Evolutionary conservation across 2,329 filamentous ascomycete genomes (phyloP), one percentile per base, ranked within the genome.

Genomic region (Penicillium psychrosexuale): DNA sequence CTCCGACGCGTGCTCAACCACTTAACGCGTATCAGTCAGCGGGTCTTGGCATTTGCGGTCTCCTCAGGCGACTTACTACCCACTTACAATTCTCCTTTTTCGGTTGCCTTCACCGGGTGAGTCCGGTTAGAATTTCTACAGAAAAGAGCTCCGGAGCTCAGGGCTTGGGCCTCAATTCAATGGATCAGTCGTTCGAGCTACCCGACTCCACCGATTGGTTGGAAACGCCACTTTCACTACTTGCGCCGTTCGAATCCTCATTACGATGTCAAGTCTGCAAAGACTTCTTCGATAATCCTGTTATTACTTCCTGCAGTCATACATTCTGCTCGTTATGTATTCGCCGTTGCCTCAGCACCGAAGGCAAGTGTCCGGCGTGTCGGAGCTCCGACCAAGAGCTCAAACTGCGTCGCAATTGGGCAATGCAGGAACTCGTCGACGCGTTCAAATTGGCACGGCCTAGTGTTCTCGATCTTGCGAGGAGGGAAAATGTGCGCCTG

Each of bases 241-340:
- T 79, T 39, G 69, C 73, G 53, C 74, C 73, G 44, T 67, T 99
- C 59, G 94, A 99, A 68, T 86, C 88, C 57, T 86, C 91, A 3
- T 80, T 99, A 19, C 90, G 94, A 65, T 99, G 94, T 75, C 90
- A 97, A 74, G 89, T 99, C 57, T 99, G 94, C 83, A 97, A 97
- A 72, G 95, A 99, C 73, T 96, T 97, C 75, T 97, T 90, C 77
- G 85, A 85, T 58, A 96, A 91, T 47, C 94, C 94, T 0, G 94
- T 99, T 84, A 87, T 97, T 59, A 99, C 94, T 0, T 89, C 90
- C 1, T 99, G 94, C 76, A 89, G 85, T 51, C 94, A 99, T 71
- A 97, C 94, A 0, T 99, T 99, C 69, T 99, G 94, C 79, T 97
- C 93, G 7, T 78, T 96, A 51, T 99, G 94, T 72, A 97, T 99